Percentiles rank a stretch among this genome's conserved stretches.
Evolutionary conservation across 1,284 basidiomycete species (phyloP).

Genomic region (Apiotrichum sp.): DNA sequence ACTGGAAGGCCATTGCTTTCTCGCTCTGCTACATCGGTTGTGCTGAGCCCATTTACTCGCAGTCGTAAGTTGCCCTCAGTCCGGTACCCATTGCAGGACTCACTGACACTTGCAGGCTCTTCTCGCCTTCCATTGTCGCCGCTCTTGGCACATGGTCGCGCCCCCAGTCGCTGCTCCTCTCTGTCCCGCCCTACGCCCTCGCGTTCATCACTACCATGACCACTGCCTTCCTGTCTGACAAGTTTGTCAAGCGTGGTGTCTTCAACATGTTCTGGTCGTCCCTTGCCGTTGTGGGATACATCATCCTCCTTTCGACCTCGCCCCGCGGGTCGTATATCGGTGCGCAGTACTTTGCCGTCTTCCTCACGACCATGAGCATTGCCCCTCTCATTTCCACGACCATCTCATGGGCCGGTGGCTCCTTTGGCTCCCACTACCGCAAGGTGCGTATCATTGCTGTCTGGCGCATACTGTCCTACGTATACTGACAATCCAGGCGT

Average conservation of each 20-base stretch:
- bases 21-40: constrained; percentile 45
- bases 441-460: constrained; percentile 23
- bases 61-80: constrained; percentile 14
- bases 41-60: constrained; percentile 46
- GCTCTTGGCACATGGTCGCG: constrained; percentile 44
- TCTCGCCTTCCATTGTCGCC: constrained; percentile 48
- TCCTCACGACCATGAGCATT: constrained; percentile 45
- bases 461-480: too few relatives aligned
- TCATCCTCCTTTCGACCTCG: constrained; percentile 15
- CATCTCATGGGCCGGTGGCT: constrained; percentile 49
- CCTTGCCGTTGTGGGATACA: constrained; percentile 47
- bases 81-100: too few relatives aligned
- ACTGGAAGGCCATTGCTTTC: constrained; percentile 44
- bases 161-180: constrained; percentile 46
- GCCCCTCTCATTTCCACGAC: constrained; percentile 48
- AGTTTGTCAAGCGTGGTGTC: constrained; percentile 39
- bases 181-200: constrained; percentile 48
- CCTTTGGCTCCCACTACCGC: constrained; percentile 45
- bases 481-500: too few relatives aligned
- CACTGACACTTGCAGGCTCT: constrained; percentile 20
- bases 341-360: constrained; percentile 48
- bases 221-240: constrained; percentile 47
- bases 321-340: constrained; percentile 18
- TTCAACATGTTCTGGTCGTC: constrained; percentile 49
- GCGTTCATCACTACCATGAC: constrained; percentile 50